These are phyloP conservation scores for Suillus subluteus DNA, from an alignment of 768 basidiomycete genomes.

Conservation along the genomic window DNA sequence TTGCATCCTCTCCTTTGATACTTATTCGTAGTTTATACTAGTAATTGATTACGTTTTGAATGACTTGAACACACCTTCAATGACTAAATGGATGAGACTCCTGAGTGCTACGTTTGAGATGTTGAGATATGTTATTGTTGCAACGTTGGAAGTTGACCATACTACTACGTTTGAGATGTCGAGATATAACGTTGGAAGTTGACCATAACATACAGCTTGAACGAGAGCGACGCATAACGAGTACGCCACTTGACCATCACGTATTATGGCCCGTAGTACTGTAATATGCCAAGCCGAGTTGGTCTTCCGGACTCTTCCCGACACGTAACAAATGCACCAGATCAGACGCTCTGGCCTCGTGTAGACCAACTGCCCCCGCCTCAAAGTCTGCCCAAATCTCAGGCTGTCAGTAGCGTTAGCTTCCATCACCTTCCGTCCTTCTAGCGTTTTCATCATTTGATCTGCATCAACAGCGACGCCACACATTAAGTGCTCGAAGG, in stretches of 20 bases:
- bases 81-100: too few relatives aligned
- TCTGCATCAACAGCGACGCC: neutral
- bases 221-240: too few relatives aligned
- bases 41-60: neutral
- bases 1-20: neutral
- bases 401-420: neutral
- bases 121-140: too few relatives aligned
- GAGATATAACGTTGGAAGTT: too few relatives aligned
- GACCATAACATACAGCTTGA: too few relatives aligned
- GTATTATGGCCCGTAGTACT: too few relatives aligned
- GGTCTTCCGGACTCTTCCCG: neutral
- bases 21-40: neutral
- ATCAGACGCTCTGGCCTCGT: neutral
- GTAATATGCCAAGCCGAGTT: too few relatives aligned
- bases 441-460: neutral
- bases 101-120: neutral
- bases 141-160: too few relatives aligned
- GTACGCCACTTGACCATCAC: too few relatives aligned
- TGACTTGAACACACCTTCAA: neutral
- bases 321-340: neutral
- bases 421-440: neutral
- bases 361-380: neutral
- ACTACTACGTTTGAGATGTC: too few relatives aligned
- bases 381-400: constrained; percentile 10
- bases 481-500: neutral